Evolutionary conservation across 1,284 basidiomycete genomes (phyloP).

Genomic region (Ustilago nuda): DNA sequence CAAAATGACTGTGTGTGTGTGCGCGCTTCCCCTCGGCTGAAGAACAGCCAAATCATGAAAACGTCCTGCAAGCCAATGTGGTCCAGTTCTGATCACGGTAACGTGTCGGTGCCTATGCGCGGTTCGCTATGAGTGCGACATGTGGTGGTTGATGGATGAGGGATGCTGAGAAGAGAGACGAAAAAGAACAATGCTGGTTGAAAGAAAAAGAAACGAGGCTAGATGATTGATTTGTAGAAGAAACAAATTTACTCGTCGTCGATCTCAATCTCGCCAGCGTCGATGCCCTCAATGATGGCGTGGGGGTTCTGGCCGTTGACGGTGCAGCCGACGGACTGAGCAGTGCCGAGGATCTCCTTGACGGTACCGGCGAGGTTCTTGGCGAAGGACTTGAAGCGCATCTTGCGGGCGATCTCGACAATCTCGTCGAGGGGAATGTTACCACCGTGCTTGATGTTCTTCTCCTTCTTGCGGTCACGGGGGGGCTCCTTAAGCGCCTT

Average conservation of each 20-base stretch:
- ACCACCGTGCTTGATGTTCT: conserved; percentile 98
- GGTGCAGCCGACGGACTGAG: conserved; percentile 93
- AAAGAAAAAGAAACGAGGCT: not conserved
- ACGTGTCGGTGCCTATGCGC: conserved; percentile 14
- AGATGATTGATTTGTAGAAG: not conserved
- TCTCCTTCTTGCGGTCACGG: conserved; percentile 99
- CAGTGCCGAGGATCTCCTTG: conserved; percentile 75
- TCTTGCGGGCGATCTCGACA: conserved; percentile 93
- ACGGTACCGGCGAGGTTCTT: conserved; percentile 89
- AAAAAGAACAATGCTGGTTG: conserved; percentile 24
- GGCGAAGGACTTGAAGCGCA: conserved; percentile 94
- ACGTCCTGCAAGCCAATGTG: not conserved
- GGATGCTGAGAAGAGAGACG: conserved; percentile 15
- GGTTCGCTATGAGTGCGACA: not conserved
- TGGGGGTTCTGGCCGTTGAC: conserved; percentile 93
- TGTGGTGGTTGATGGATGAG: not conserved
- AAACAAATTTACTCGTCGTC: conserved; percentile 61
- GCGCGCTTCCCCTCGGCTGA: conserved; percentile 10
- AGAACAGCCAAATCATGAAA: conserved; percentile 7
- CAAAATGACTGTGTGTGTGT: conserved; percentile 14
- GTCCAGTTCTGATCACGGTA: conserved; percentile 1
- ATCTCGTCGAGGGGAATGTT: conserved; percentile 97
- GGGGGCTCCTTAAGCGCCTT: conserved; percentile 98
- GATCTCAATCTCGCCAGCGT: conserved; percentile 86
- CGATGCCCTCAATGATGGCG: conserved; percentile 94